A percentile compares a stretch with the other conserved stretches of the same genome.
Conservation (phyloP, 768 basidiomycete genomes). For the Psilocybe sp. region DNA sequence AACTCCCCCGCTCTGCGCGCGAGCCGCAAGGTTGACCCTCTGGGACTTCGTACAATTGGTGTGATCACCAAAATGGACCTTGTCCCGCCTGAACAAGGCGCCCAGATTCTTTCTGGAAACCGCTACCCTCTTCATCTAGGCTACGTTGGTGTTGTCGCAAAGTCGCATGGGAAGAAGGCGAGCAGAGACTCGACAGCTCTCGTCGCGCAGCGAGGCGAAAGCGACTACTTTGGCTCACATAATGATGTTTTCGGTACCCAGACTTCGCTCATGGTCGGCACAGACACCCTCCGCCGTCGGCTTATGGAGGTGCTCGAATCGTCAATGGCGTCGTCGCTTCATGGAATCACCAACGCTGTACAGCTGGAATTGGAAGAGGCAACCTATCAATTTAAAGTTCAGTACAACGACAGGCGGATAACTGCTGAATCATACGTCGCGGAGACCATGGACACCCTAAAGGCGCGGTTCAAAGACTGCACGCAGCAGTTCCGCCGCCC, state of each 20-base stretch:
- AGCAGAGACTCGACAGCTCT: slow-evolving; percentile 47
- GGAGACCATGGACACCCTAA: slow-evolving; percentile 92
- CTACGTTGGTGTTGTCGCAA: slow-evolving; percentile 95
- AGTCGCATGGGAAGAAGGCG: slow-evolving; percentile 58
- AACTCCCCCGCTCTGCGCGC: slow-evolving; percentile 96
- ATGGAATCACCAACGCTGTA: slow-evolving; percentile 95
- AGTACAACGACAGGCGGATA: slow-evolving; percentile 93
- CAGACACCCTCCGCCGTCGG: slow-evolving; percentile 82
- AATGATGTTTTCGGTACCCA: slow-evolving; percentile 59
- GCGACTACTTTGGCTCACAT: slow-evolving; percentile 66
- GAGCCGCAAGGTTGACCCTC: slow-evolving; percentile 89
- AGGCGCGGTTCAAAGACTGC: slow-evolving; percentile 84
- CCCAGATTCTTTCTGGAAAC: slow-evolving; percentile 78
- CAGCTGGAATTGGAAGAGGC: slow-evolving; percentile 97
- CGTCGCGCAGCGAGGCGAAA: slow-evolving; percentile 55
- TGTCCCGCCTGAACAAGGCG: slow-evolving; percentile 82
- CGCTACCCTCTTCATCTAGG: slow-evolving; percentile 96
- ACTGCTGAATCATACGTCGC: slow-evolving; percentile 97
- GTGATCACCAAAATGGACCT: slow-evolving; percentile 99
- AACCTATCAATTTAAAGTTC: slow-evolving; percentile 98
- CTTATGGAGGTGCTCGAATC: slow-evolving; percentile 98
- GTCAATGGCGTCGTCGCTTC: slow-evolving; percentile 94
- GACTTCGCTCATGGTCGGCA: slow-evolving; percentile 82
- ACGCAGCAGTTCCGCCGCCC: slow-evolving; percentile 86
- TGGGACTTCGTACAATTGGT: slow-evolving; percentile 94